Percentiles rank a stretch among this genome's conserved stretches.
phyloP scores from a whole-genome alignment of 2,329 filamentous ascomycete species.

The Neurospora sp. region DNA sequence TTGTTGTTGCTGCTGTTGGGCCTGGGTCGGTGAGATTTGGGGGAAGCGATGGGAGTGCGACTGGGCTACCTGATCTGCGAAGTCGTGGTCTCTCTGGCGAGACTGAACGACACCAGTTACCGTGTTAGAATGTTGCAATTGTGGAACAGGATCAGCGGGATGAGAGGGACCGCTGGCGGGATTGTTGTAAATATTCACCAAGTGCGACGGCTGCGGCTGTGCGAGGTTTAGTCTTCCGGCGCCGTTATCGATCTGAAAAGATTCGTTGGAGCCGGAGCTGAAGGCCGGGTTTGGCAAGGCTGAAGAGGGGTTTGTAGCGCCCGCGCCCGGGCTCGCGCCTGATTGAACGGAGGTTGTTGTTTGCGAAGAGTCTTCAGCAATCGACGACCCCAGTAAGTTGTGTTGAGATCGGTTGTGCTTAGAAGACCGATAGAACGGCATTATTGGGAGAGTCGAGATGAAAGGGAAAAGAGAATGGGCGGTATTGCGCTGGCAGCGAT shows the following conservation, averaged over 20 bases:
- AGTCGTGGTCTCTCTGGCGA: slow-evolving; percentile 28
- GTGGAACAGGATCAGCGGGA: slow-evolving; percentile 24
- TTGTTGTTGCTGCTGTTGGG: slow-evolving; percentile 11
- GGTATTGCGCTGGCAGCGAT: slow-evolving; percentile 1
- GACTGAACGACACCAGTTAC: slow-evolving; percentile 19
- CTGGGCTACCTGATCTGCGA: slow-evolving; percentile 37
- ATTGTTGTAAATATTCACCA: slow-evolving; percentile 19
- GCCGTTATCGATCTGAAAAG: slow-evolving; percentile 29
- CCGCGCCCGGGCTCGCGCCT: slow-evolving; percentile 16
- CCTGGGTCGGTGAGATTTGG: slow-evolving; percentile 20
- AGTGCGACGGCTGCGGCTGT: slow-evolving; percentile 19
- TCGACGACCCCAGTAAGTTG: slow-evolving; percentile 37
- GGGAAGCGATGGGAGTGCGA: slow-evolving; percentile 43
- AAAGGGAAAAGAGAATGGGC: slow-evolving; percentile 2
- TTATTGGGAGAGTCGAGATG: slow-evolving; percentile 21
- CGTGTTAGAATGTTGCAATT: slow-evolving; percentile 29
- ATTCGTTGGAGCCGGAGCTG: slow-evolving; percentile 33
- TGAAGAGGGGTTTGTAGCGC: slow-evolving; percentile 29
- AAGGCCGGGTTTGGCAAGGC: slow-evolving; percentile 35
- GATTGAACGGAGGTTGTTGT: slow-evolving; percentile 9
- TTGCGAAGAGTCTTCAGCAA: slow-evolving; percentile 16
- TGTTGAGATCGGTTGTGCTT: slow-evolving; percentile 49
- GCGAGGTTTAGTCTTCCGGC: slow-evolving; percentile 23
- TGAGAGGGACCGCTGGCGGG: slow-evolving; percentile 18
- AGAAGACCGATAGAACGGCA: slow-evolving; percentile 46